Evolutionary conservation across 2,329 filamentous ascomycete genomes (phyloP), one percentile per base, ranked within the genome.

Genomic region (Aspergillus fijiensis): DNA sequence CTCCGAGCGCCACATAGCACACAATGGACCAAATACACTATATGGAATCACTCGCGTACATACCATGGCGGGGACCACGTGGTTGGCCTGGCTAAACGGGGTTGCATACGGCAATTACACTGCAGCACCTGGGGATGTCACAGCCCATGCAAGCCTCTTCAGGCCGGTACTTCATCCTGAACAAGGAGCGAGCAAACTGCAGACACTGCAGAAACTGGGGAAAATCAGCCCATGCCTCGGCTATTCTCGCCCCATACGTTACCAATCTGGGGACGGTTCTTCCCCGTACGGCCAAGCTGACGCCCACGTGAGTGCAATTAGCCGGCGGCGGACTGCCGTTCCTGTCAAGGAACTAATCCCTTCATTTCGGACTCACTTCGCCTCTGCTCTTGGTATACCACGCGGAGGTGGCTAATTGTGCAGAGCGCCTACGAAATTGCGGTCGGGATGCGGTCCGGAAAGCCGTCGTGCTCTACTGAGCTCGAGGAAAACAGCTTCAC

Each of bases 371-470:
- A n/a, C 16, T 45, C 16, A 16, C 39, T 3, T 7, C 6, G 39
- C 16, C 39, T 45, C 5, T 19, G 16, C 27, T 4, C 39, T 45
- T 16, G 39, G 39, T 16, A 45, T 16, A 45, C 39, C 12, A 45
- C 16, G 39, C 39, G n/a, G 39, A 45, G n/a, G 39, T 45, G 39
- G 39, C 39, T 19, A 45, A 19, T 45, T 45, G 39, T 16, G 39
- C 2, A 45, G 14, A 45, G 16, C 39, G 16, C 16, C 16, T 47
- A 57, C 16, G 23, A 51, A 16, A 21, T 35, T 31, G 12, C 16
- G 21, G 45, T 25, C 62, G 62, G 64, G 51, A 57, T 45, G 35
- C 64, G 64, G 64, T 57, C 64, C 64, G 62, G 42, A 51, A 39
- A 50, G 49, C 64, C 64, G 64, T 64, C 29, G 27, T 51, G 47